phyloP scores from a whole-genome alignment of 495 filamentous ascomycete species.

The Xanthoparmelia taractica region DNA sequence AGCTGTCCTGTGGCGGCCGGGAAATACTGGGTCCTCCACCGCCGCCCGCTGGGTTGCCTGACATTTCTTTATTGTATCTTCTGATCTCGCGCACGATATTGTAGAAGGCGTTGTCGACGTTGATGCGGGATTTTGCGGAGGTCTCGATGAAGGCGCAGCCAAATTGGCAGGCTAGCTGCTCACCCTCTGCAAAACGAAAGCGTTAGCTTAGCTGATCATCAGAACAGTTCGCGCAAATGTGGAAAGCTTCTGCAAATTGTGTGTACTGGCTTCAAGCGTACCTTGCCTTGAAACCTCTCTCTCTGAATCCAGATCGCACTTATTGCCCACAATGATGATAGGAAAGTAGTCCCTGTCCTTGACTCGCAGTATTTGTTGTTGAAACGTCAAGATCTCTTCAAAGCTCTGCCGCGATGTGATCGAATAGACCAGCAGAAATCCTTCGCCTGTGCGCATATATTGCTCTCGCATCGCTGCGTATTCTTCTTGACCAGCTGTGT shows the following conservation, averaged over 20 bases:
- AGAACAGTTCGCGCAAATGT: conserved; percentile 1
- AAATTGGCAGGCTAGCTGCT: conserved; percentile 76
- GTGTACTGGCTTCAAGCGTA: conserved; percentile 39
- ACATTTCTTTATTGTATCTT: conserved; percentile 96
- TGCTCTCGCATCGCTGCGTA: conserved; percentile 99
- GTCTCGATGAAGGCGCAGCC: conserved; percentile 98
- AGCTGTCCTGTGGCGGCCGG: conserved; percentile 58
- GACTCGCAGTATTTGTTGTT: conserved; percentile 95
- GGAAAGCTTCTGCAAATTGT: neutral
- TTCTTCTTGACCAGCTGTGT: conserved; percentile 97
- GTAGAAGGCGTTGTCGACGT: conserved; percentile 97
- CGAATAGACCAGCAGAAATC: conserved; percentile 94
- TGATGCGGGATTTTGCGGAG: conserved; percentile 94
- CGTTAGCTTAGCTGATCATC: neutral
- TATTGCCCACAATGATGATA: conserved; percentile 99
- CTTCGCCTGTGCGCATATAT: conserved; percentile 99
- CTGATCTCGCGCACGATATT: conserved; percentile 96
- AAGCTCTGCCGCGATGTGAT: conserved; percentile 96
- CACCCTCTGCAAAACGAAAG: conserved; percentile 61
- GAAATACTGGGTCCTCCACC: conserved; percentile 56
- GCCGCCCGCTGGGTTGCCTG: conserved; percentile 64
- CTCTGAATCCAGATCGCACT: conserved; percentile 93
- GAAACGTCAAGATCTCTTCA: conserved; percentile 95
- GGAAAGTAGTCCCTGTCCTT: conserved; percentile 99
- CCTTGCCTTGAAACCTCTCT: conserved; percentile 85